phyloP scores from a whole-genome alignment of 495 filamentous ascomycete species.

The Acidiella bohemica region DNA sequence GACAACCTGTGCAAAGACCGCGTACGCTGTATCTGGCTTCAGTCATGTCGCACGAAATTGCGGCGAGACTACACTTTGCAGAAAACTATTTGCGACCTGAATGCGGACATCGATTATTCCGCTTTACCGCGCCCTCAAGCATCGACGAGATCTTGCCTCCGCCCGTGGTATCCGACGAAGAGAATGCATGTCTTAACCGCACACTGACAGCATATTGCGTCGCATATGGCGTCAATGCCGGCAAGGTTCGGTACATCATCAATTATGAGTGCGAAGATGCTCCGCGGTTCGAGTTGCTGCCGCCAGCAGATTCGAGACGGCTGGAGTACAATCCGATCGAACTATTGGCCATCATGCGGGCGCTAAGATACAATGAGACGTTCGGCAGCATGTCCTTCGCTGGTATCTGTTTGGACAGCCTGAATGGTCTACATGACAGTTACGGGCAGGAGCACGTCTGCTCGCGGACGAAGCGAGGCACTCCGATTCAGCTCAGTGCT shows the following conservation, averaged over 20 bases:
- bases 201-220: slow-evolving; percentile 79
- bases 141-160: slow-evolving; percentile 49
- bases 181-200: slow-evolving; percentile 65
- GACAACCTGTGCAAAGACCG: slow-evolving; percentile 49
- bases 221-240: slow-evolving; percentile 42
- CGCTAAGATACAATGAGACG: slow-evolving; percentile 82
- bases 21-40: slow-evolving; percentile 66
- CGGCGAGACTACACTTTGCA: slow-evolving; percentile 54
- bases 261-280: slow-evolving; percentile 64
- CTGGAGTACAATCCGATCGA: slow-evolving; percentile 57
- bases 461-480: slow-evolving; percentile 44
- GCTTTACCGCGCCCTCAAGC: slow-evolving; percentile 47
- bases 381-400: slow-evolving; percentile 77
- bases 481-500: slow-evolving; percentile 41
- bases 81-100: slow-evolving; percentile 70
- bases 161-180: slow-evolving; percentile 49
- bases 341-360: slow-evolving; percentile 70
- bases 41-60: slow-evolving; percentile 61
- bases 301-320: slow-evolving; percentile 42
- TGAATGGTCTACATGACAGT: slow-evolving; percentile 48
- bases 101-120: slow-evolving; percentile 61
- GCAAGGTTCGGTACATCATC: slow-evolving; percentile 49
- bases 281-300: slow-evolving; percentile 70
- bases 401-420: slow-evolving; percentile 53
- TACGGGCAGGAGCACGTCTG: slow-evolving; percentile 50